Percentiles rank a stretch among this genome's conserved stretches.
Conservation (phyloP, 305 asterid genomes). For the Solanum hybrid region DNA sequence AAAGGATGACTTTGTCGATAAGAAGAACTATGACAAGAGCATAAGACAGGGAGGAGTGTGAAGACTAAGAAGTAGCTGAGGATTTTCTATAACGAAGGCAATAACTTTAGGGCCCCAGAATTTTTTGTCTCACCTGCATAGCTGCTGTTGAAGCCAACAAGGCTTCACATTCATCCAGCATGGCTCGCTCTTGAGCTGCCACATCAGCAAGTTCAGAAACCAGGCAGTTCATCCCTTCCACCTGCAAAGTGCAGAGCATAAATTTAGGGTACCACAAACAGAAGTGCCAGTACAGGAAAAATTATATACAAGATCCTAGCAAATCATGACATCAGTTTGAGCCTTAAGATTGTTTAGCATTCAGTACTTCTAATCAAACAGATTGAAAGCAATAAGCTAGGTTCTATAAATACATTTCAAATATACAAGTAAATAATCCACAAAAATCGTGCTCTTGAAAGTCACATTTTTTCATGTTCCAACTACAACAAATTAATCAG, state of each 20-base stretch:
- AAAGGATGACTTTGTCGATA: not conserved
- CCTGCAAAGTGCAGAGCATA: conserved; percentile 25
- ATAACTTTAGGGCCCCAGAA: not conserved
- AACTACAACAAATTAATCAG: not conserved
- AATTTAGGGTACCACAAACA: not conserved
- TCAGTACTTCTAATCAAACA: not conserved
- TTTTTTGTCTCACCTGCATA: conserved; percentile 48
- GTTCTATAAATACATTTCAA: not conserved
- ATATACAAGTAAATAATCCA: not conserved
- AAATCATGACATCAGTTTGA: not conserved
- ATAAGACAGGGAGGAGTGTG: not conserved
- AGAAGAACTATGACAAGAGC: not conserved
- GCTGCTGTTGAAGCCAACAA: conserved; percentile 51
- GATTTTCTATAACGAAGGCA: not conserved
- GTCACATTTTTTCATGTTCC: not conserved
- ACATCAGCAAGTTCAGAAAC: conserved; percentile 70
- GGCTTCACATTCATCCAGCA: conserved; percentile 72
- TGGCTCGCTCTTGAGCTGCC: conserved; percentile 68
- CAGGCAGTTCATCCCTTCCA: conserved; percentile 54
- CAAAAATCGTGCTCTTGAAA: not conserved
- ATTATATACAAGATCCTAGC: not conserved
- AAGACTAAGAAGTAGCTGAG: not conserved
- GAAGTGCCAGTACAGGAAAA: not conserved
- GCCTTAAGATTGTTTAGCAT: not conserved
- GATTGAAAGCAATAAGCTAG: not conserved